Percentiles rank a stretch among this genome's conserved stretches.
Evolutionary conservation across 2,329 filamentous ascomycete genomes (phyloP).

Genomic region (Lachnellula willkommii): DNA sequence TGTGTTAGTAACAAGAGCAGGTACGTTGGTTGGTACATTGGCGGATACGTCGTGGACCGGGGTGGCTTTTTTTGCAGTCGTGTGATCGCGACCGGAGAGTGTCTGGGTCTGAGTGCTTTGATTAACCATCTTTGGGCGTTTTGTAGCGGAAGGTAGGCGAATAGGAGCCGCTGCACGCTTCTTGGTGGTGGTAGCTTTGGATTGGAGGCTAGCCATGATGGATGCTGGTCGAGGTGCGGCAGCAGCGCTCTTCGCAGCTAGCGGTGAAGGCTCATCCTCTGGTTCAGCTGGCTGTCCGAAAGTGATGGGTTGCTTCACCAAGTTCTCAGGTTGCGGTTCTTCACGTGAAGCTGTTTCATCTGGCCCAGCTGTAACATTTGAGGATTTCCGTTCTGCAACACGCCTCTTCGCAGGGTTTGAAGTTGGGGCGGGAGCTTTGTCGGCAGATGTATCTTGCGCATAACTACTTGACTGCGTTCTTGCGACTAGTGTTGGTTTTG

Average conservation of each 20-base stretch:
- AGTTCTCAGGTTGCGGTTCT: background rate
- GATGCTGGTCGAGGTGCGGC: conserved; percentile 9
- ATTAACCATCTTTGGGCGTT: conserved; percentile 28
- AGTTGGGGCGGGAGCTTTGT: conserved; percentile 1
- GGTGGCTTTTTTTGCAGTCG: background rate
- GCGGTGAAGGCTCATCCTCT: conserved; percentile 15
- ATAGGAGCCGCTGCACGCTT: conserved; percentile 13
- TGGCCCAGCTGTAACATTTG: too few relatives aligned
- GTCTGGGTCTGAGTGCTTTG: conserved; percentile 29
- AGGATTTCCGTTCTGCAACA: conserved; percentile 11
- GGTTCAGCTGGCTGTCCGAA: background rate
- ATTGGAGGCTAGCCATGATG: conserved; percentile 12
- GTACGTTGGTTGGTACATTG: background rate
- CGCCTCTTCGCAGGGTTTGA: conserved; percentile 13
- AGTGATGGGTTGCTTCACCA: background rate
- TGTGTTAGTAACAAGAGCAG: background rate
- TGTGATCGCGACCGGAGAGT: conserved; percentile 16
- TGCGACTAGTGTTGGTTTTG: conserved; percentile 21
- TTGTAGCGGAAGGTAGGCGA: conserved; percentile 10
- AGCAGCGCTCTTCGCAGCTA: conserved; percentile 18
- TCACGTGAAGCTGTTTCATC: background rate
- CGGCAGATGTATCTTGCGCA: background rate
- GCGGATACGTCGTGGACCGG: background rate
- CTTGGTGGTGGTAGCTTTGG: conserved; percentile 17
- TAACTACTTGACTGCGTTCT: conserved; percentile 3